A percentile compares a stretch with the other conserved stretches of the same genome.
These are phyloP conservation scores for Ophiostoma novo-ulmi DNA, from an alignment of 2,329 filamentous ascomycete species.

Conservation along the genomic window DNA sequence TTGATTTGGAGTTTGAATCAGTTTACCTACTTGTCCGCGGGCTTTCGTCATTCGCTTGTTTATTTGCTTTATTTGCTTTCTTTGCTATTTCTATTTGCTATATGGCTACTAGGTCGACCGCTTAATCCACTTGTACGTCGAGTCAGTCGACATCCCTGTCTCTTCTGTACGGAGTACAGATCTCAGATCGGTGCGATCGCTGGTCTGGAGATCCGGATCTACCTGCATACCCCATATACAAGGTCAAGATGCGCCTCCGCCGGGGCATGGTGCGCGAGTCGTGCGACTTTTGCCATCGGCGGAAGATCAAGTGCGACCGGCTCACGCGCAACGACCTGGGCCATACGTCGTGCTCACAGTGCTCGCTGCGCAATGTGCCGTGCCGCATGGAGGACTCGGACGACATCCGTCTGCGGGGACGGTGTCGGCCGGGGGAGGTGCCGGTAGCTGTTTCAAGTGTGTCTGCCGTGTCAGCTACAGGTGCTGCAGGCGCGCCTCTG, in stretches of 20 bases:
- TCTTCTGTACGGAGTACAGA: neutral
- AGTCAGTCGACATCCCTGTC: constrained; percentile 3
- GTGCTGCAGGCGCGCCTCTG: neutral
- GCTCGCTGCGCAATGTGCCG: constrained; percentile 26
- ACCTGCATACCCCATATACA: neutral
- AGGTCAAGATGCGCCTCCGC: constrained; percentile 21
- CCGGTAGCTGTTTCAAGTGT: neutral
- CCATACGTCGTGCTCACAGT: constrained; percentile 28
- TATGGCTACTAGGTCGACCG: neutral
- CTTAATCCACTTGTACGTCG: neutral
- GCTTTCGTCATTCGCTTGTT: neutral
- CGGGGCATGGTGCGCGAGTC: constrained; percentile 25
- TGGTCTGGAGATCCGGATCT: neutral
- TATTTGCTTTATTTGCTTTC: neutral
- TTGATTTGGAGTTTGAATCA: neutral
- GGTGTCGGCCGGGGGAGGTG: constrained; percentile 6
- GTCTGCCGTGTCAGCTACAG: neutral
- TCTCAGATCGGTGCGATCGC: neutral
- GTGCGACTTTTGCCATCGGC: constrained; percentile 26
- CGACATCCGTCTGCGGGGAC: constrained; percentile 27
- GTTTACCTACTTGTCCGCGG: neutral
- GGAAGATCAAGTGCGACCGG: constrained; percentile 31
- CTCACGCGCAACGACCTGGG: constrained; percentile 26
- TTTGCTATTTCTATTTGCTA: neutral
- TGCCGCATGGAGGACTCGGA: constrained; percentile 27